phyloP scores from a whole-genome alignment of 306 rosid species.

The Rosa chinensis region DNA sequence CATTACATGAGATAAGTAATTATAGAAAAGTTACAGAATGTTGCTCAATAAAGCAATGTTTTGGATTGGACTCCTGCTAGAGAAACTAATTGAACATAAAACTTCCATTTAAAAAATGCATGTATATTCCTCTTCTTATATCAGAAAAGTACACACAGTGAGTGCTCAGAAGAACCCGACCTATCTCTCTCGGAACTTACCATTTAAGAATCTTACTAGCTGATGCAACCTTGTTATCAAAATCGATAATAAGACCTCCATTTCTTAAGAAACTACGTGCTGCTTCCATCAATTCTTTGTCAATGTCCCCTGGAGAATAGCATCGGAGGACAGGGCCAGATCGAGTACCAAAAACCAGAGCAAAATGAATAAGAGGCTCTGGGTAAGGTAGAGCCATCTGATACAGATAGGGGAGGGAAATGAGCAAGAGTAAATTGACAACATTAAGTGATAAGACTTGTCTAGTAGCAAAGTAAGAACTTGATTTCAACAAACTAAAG shows the following conservation, averaged over 20 bases:
- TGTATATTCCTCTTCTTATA: not conserved
- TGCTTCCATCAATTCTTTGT: slow-evolving; percentile 72
- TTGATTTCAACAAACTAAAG: not conserved
- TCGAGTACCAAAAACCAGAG: slow-evolving; percentile 72
- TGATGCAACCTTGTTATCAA: slow-evolving; percentile 49
- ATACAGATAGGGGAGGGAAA: slow-evolving; percentile 18
- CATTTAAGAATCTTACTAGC: slow-evolving; percentile 76
- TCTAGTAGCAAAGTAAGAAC: not conserved
- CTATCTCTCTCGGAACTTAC: slow-evolving; percentile 34
- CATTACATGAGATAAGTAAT: not conserved
- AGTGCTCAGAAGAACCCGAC: not conserved
- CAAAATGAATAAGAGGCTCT: slow-evolving; percentile 89
- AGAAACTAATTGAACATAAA: not conserved
- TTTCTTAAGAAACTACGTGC: slow-evolving; percentile 61
- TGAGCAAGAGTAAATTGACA: not conserved
- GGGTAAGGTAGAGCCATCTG: slow-evolving; percentile 84
- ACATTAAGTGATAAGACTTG: not conserved
- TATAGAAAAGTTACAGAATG: not conserved
- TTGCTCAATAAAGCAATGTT: not conserved
- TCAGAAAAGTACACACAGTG: not conserved
- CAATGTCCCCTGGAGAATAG: slow-evolving; percentile 75
- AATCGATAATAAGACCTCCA: slow-evolving; percentile 61
- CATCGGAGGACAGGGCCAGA: slow-evolving; percentile 78
- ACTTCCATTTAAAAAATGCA: not conserved
- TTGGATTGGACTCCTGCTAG: not conserved